Evolutionary conservation across 192 early-diverging fungal genomes (phyloP).

Genomic region (Podochytrium sp.): DNA sequence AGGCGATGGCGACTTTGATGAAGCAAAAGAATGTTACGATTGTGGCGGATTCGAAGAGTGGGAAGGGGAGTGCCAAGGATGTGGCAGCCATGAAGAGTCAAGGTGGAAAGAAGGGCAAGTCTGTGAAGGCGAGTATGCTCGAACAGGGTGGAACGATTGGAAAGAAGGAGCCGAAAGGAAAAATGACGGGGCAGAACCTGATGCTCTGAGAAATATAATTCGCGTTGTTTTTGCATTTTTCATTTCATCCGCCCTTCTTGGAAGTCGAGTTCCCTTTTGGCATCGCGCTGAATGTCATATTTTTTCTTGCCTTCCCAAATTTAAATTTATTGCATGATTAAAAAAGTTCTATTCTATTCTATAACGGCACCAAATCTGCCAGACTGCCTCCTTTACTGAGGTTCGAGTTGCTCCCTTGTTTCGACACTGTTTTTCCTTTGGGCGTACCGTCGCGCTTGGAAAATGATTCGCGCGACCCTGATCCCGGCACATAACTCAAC

Average conservation of each 20-base stretch:
- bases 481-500: neutral
- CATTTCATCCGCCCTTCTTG: too few species aligned
- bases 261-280: too few species aligned
- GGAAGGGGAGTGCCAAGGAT: constrained; percentile 34
- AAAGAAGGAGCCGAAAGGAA: constrained; percentile 28
- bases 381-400: neutral
- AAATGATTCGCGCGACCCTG: neutral
- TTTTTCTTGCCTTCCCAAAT: too few species aligned
- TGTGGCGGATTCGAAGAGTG: constrained; percentile 49
- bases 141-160: constrained; percentile 49
- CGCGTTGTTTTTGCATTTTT: neutral
- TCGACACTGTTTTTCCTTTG: neutral
- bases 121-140: constrained; percentile 45
- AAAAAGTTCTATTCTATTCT: neutral
- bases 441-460: too few species aligned
- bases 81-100: constrained; percentile 36
- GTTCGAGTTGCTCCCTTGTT: neutral
- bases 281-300: too few species aligned
- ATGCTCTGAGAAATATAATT: constrained; percentile 20
- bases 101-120: constrained; percentile 40
- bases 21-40: constrained; percentile 67
- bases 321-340: neutral
- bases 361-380: neutral
- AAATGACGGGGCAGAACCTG: constrained; percentile 6
- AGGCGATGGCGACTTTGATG: constrained; percentile 66